A percentile compares a stretch with the other conserved stretches of the same genome.
These are phyloP conservation scores for Canariomyces notabilis DNA, from an alignment of 2,329 filamentous ascomycete genomes.

Conservation along the genomic window DNA sequence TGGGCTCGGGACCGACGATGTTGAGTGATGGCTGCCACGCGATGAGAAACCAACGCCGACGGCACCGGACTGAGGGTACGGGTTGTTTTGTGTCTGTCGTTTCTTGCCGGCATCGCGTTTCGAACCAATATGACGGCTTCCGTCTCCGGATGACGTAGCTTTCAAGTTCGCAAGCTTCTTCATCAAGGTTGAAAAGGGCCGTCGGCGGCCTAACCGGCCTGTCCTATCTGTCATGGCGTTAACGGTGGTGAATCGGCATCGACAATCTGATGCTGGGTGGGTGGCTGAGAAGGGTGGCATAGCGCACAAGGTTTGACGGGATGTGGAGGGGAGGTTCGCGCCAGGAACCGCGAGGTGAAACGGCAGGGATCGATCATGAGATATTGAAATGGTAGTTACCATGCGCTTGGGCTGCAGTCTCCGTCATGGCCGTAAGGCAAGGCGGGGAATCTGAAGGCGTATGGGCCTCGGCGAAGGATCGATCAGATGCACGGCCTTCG, in stretches of 20 bases:
- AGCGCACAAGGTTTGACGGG: not conserved
- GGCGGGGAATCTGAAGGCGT: conserved; percentile 1
- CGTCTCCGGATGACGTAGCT: conserved; percentile 56
- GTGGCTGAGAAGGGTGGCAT: conserved; percentile 4
- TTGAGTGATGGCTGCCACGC: conserved; percentile 48
- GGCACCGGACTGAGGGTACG: conserved; percentile 79
- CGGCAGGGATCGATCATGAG: not conserved
- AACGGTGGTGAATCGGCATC: conserved; percentile 24
- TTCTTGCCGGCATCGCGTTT: conserved; percentile 52
- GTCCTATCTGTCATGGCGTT: conserved; percentile 56
- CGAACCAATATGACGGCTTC: conserved; percentile 35
- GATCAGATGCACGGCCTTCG: not conserved
- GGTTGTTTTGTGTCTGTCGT: conserved; percentile 61
- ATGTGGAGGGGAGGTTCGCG: not conserved
- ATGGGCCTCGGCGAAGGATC: not conserved
- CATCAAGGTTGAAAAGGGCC: conserved; percentile 90
- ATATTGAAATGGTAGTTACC: conserved; percentile 21
- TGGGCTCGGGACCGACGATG: conserved; percentile 51
- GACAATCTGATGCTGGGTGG: not conserved
- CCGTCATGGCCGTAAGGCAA: conserved; percentile 27
- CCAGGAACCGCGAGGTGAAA: not conserved
- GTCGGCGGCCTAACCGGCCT: conserved; percentile 59
- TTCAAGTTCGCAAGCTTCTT: conserved; percentile 90
- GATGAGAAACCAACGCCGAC: conserved; percentile 31
- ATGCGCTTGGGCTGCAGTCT: conserved; percentile 25